These are phyloP conservation scores for Multifurca ochricompacta DNA, from an alignment of 768 basidiomycete genomes.

Conservation along the genomic window DNA sequence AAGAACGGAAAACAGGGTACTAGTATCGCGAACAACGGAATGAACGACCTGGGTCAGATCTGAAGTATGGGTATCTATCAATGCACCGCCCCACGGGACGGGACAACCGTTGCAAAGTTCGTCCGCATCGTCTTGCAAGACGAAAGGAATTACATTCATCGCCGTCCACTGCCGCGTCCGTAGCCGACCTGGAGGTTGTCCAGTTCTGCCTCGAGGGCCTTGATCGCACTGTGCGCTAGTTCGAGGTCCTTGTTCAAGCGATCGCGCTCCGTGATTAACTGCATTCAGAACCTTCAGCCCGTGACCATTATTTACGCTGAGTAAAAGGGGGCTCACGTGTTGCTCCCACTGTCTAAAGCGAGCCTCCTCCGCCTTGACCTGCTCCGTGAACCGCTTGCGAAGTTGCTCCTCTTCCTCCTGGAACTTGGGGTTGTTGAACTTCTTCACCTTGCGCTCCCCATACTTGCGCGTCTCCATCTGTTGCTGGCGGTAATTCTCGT, in stretches of 20 bases:
- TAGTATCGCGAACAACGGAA: conserved; percentile 2
- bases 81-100: neutral
- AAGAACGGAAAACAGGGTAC: conserved; percentile 1
- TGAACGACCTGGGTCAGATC: conserved; percentile 2
- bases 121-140: neutral
- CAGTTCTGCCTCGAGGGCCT: conserved; percentile 82
- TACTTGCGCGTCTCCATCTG: conserved; percentile 99
- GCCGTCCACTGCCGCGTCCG: conserved; percentile 61
- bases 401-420: conserved; percentile 98
- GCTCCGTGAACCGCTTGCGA: conserved; percentile 97
- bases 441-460: conserved; percentile 97
- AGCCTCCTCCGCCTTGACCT: conserved; percentile 97
- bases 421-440: conserved; percentile 99
- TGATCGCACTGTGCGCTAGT: conserved; percentile 85
- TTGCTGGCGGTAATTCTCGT: conserved; percentile 95
- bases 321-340: conserved; percentile 72
- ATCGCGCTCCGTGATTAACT: conserved; percentile 98
- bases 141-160: conserved; percentile 31
- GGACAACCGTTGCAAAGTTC: conserved; percentile 1
- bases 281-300: conserved; percentile 21
- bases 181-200: conserved; percentile 85
- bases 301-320: neutral
- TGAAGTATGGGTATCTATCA: conserved; percentile 17
- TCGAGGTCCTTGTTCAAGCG: conserved; percentile 99
- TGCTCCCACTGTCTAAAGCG: conserved; percentile 99